Base-by-base conservation (phyloP, 352 stramenopile species). In the Phytopythium cucurbitacearum region DNA sequence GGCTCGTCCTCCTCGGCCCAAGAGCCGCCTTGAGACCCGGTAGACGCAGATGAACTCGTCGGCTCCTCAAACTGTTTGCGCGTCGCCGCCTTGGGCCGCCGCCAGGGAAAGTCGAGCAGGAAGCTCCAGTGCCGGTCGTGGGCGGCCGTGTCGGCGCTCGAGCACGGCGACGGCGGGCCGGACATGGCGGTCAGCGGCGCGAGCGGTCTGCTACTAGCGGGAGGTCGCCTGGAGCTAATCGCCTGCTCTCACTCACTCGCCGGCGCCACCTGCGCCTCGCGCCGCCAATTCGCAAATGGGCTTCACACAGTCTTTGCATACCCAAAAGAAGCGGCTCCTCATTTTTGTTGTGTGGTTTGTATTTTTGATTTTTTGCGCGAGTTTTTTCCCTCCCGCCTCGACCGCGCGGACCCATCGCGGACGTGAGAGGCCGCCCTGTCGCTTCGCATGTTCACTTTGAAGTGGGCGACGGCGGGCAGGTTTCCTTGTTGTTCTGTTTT, bases 1-100 rank as follows among this genome's bases (percentile, higher is more conserved):
- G 56, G 55, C 41, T 75, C 69, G 49, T 80, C 60, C 40, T 28
- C 21, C 21, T 28, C 21, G 21, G 21, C 21, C 21, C 21, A 28
- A 1, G 21, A 28, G 21, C 21, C 21, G 21, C 2, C 21, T 28
- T 2, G 21, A 28, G 21, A 28, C 21, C 21, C 21, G 21, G 21
- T 28, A 28, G 21, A 28, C 21, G 2, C 21, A 28, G 21, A 28
- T 28, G 21, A 28, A 28, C 21, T 28, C 21, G 21, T 28, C 21
- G 21, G 21, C 21, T 28, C 43, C 21, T 50, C 45, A 0, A 36
- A 16, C 9, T 44, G 21, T 28, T 28, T 28, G 21, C 21, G 21
- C 21, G 32, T n/a, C 13, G 4, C 32, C 6, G 3, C 28, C 35
- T 44, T 43, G 47, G 47, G n/a, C 4, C 47, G 47, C 36, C 48